These are phyloP conservation scores for Vigna mungo DNA, from an alignment of 306 rosid genomes.

Conservation along the genomic window DNA sequence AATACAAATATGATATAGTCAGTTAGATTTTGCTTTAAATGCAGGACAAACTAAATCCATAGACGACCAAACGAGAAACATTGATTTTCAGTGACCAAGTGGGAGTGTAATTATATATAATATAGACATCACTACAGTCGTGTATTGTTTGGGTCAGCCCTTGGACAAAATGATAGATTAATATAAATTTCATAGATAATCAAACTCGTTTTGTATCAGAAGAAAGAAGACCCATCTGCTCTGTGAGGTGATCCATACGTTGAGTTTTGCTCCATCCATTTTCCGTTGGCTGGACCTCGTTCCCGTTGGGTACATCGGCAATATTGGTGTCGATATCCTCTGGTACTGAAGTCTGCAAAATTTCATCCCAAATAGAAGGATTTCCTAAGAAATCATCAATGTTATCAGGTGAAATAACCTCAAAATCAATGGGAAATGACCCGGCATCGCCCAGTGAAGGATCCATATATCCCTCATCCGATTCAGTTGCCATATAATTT, in stretches of 20 bases:
- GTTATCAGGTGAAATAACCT: conserved; percentile 59
- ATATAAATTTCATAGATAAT: conserved; percentile 56
- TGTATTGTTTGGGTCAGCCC: conserved; percentile 46
- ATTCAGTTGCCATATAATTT: conserved; percentile 57
- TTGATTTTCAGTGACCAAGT: conserved; percentile 42
- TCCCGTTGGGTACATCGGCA: conserved; percentile 52
- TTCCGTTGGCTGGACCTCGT: conserved; percentile 64
- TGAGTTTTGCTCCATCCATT: conserved; percentile 74
- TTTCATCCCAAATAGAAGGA: conserved; percentile 70
- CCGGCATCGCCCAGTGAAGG: conserved; percentile 58
- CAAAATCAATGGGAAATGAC: conserved; percentile 67
- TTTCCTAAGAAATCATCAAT: conserved; percentile 70
- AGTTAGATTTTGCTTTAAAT: conserved; percentile 31
- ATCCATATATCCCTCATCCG: conserved; percentile 60
- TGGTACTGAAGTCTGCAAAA: conserved; percentile 57
- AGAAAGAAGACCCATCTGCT: conserved; percentile 88
- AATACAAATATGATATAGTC: conserved; percentile 19
- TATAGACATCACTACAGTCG: conserved; percentile 36
- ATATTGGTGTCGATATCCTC: conserved; percentile 60
- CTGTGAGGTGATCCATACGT: conserved; percentile 77
- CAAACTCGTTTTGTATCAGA: conserved; percentile 67
- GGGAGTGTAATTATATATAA: conserved; percentile 36
- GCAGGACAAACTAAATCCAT: conserved; percentile 47
- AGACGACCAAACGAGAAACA: conserved; percentile 39
- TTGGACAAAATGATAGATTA: conserved; percentile 39